Evolutionary conservation across 768 basidiomycete species (phyloP), one percentile per base, ranked within the genome.

Genomic region (Arthromyces matolae): DNA sequence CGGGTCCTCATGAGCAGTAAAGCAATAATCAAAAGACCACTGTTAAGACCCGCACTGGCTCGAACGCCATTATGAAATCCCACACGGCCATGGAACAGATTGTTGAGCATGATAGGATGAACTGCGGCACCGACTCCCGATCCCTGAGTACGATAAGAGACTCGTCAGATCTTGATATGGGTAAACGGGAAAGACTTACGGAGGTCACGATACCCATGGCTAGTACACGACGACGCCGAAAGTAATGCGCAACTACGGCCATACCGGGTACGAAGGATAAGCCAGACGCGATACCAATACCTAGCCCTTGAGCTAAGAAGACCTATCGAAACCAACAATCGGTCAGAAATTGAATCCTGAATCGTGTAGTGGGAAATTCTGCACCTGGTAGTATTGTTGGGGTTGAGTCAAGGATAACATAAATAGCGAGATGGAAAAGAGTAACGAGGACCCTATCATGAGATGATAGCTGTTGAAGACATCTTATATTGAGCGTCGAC

Each of bases 81-180:
- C n/a, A 76, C 65, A 2, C 53, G 56, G 5, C 74, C 71, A 45
- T 76, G 66, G 50, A 77, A 73, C 47, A 71, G 64, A 37, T 74
- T 68, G 57, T 86, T 85, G n/a, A 87, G 66, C 69, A 84, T 74
- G 55, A 84, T 80, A 1, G 82, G 81, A 44, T 83, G 80, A n/a
- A 85, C 51, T 18, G 78, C 70, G 10, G 79, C 82, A 5, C 84
- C 84, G 14, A 82, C 56, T 13, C 76, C 79, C 8, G 80, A 71
- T 12, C 74, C 72, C 71, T 75, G 49, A 5, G 5, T 10, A 25
- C 24, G 10, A 41, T 8, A 24, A 23, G 32, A 5, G 3, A n/a
- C 2, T 9, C 18, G 32, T 33, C 14, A 36, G 23, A 6, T 20
- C 10, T 12, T 4, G 8, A 8, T 35, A 5, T 28, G 18, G 9